phyloP scores from a whole-genome alignment of 1,284 basidiomycete genomes.

The Agroathelia rolfsii region DNA sequence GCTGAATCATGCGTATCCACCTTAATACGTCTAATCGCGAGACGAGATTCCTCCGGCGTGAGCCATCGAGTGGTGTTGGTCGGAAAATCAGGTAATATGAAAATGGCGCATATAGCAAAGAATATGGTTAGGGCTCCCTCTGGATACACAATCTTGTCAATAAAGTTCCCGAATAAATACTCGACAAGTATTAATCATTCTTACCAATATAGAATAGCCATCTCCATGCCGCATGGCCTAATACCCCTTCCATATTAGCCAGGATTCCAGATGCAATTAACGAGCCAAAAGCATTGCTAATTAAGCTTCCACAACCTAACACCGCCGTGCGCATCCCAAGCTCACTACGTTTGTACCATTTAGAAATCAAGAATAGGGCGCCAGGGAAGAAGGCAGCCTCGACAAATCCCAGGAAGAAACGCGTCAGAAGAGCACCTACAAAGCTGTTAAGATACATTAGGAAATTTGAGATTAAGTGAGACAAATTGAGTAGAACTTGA shows the following conservation, averaged over 20 bases:
- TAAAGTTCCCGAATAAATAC: conserved; percentile 13
- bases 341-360: conserved; percentile 57
- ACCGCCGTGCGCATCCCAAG: conserved; percentile 61
- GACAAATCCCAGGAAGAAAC: conserved; percentile 4
- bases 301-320: conserved; percentile 57
- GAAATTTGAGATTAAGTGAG: too few species aligned
- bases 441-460: conserved; percentile 43
- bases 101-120: conserved; percentile 14
- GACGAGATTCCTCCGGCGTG: conserved; percentile 28
- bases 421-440: conserved; percentile 51
- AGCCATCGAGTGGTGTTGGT: conserved; percentile 29
- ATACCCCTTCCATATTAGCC: conserved; percentile 27
- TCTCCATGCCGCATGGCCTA: conserved; percentile 29
- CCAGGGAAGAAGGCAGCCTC: conserved; percentile 58
- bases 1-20: conserved; percentile 62
- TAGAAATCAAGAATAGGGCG: conserved; percentile 47
- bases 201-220: conserved; percentile 25
- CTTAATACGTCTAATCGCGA: conserved; percentile 64
- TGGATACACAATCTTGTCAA: conserved; percentile 3
- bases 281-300: conserved; percentile 67
- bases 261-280: conserved; percentile 27
- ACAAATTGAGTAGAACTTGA: too few species aligned
- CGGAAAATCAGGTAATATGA: conserved; percentile 28
- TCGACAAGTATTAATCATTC: conserved; percentile 17
- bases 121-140: conserved; percentile 6